Base-by-base conservation (phyloP, 148 eudicot species). In the Chenopodium berlandieri region DNA sequence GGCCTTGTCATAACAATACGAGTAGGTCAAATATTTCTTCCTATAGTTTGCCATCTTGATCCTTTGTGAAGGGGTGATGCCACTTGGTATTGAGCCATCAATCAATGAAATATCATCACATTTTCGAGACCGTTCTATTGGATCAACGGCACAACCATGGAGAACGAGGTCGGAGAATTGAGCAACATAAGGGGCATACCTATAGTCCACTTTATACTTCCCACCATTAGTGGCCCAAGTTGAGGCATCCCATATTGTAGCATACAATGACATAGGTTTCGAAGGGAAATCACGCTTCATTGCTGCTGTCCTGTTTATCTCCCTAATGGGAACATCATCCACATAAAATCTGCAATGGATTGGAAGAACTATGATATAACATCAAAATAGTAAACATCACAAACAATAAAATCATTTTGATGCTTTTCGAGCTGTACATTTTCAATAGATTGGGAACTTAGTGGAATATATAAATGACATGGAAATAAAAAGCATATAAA, bases 141-240 rank as follows among this genome's bases (percentile, higher is more conserved):
- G 98, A 81, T 94, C 95, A 8, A 90, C 88, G 0, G 98, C 86
- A 31, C 97, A 92, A n/a, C 98, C 98, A 11, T 94, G 95, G 77
- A 94, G 97, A 76, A 91, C 87, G 19, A 94, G 86, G 79, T 94
- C 88, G 4, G 97, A 89, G 85, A 93, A 94, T 50, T 88, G 58
- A n/a, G 97, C 89, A 3, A 91, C 80, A 71, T 89, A 94, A 40
- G 98, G 98, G 81, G 98, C 97, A 23, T 94, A 94, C 86, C 92
- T 89, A 88, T 94, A 94, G 77, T 85, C 90, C 44, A 94, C 94
- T 74, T 87, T 83, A 89, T 94, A 93, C 79, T 82, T 90, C 78
- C 98, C 98, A 4, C 98, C 98, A 78, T 91, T 92, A 46, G 98
- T 94, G 77, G 98, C 98, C 98, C 98, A 94, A 44, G 88, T 84